Evolutionary conservation across 495 filamentous ascomycete genomes (phyloP), one percentile per base, ranked within the genome.

Genomic region (Penicillium flavigenum): DNA sequence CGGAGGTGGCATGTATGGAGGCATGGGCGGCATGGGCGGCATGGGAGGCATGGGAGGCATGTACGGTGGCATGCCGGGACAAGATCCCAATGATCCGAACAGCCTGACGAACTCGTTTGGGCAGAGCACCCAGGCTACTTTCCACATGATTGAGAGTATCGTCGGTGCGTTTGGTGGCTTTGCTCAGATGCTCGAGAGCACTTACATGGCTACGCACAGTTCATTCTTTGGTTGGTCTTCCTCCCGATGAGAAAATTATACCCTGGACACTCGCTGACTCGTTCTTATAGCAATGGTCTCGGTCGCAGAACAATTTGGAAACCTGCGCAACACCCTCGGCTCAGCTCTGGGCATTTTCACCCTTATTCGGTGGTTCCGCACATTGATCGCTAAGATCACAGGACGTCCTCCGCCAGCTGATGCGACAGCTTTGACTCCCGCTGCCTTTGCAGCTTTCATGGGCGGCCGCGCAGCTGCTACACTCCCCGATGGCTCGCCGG

Each of bases 141-240:
- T 99, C 68, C 94, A 98, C 80, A 89, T 98, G 80, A 91, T 99
- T 41, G 95, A 99, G 76, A 94, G 91, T 60, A 89, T 99, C 43
- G 94, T 98, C n/a, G 88, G 90, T n/a, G 92, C 95, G 16, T 97
- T 79, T 61, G 90, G 93, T 29, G 95, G 95, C 2, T 96, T 99
- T 68, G 92, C 95, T 17, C 95, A 99, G 80, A 98, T 99, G 95
- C 81, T 99, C 11, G 94, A 99, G 75, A 97, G 93, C 72, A 98
- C 95, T 11, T 99, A 96, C 65, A 98, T 99, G 95, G 94, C 95
- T n/a, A 99, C 95, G 3, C 95, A 98, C 77, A 95, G 90, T 48
- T 93, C 88, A 49, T 99, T 99, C 75, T 98, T 98, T 69, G 94
- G 93, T 98, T 27, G 55, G 16, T 29, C 34, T 49, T 7, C 11